Percentiles rank a stretch among this genome's conserved stretches.
Evolutionary conservation across 2,329 filamentous ascomycete species (phyloP).

Genomic region (Colletotrichum sp.): DNA sequence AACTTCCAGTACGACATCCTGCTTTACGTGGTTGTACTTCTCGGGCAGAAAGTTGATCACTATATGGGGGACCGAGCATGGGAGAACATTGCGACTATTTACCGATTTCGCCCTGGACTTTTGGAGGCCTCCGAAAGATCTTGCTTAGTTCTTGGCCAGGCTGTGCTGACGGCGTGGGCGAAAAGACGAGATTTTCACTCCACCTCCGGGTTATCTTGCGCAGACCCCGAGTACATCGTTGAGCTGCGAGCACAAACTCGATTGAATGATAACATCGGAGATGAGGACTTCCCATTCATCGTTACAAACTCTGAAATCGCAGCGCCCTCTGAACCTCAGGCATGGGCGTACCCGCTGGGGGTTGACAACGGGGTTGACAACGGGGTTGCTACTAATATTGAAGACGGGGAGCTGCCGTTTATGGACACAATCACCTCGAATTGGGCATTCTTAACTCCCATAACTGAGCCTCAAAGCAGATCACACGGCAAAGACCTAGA

Average conservation of each 20-base stretch:
- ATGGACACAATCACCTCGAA: background rate
- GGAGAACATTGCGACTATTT: background rate
- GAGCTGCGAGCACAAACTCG: background rate
- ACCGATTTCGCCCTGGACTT: background rate
- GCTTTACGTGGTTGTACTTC: background rate
- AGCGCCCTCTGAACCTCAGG: background rate
- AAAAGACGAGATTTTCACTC: background rate
- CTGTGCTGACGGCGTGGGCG: background rate
- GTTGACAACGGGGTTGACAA: background rate
- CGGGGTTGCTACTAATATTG: background rate
- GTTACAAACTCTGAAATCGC: background rate
- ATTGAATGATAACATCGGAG: background rate
- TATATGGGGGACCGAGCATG: background rate
- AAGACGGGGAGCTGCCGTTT: background rate
- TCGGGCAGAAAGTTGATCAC: background rate
- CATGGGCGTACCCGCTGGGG: background rate
- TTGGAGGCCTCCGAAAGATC: background rate
- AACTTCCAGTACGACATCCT: background rate
- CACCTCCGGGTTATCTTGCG: background rate
- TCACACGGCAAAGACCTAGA: background rate
- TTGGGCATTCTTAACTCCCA: background rate
- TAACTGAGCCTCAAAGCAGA: background rate
- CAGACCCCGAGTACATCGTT: background rate
- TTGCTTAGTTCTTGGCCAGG: background rate
- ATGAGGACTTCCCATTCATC: background rate